Evolutionary conservation across 306 rosid genomes (phyloP), one percentile per base, ranked within the genome.

Genomic region (Sphenostylis stenocarpa): DNA sequence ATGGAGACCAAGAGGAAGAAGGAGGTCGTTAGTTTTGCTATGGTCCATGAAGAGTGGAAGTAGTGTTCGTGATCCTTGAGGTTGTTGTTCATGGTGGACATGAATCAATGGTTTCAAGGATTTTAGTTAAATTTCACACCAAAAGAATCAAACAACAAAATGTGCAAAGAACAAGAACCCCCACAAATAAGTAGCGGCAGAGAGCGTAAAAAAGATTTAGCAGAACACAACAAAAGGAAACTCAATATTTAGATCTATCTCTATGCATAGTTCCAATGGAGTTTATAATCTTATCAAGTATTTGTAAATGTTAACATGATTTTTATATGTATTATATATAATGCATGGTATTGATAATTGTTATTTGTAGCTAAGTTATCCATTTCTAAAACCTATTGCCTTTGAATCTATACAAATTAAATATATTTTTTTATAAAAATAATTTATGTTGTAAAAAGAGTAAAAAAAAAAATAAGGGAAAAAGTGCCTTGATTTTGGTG

Each of bases 11-110:
- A 5, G 83, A 83, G 73, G 72, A 82, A 73, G 66, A 84, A 77
- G 55, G 43, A 57, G 6, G 72, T 17, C 29, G 66, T 72, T 7
- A 83, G 64, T 83, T 84, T 90, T 17, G 82, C 62, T 60, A 81
- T 73, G 7, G 72, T 49, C 86, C 85, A 78, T 45, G 81, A 29
- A 10, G 66, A 33, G 41, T 75, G 15, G 11, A 82, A 23, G 23
- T 36, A 31, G 31, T 47, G 64, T 36, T 89, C 89, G 60, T 84
- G 70, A 76, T 81, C 82, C 75, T 83, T 85, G 26, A 20, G 73
- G 10, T 72, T 81, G 77, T 21, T 72, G 55, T 70, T 85, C 91
- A 85, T 84, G 67, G 58, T 52, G 48, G 53, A 62, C 51, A 47
- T 64, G 7, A 24, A 23, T 58, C 43, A 9, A 38, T 38, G 47